Percentiles rank a stretch among this genome's conserved stretches.
These are phyloP conservation scores for Cytauxzoon felis DNA, from an alignment of 169 alveolate genomes.

Conservation along the genomic window DNA sequence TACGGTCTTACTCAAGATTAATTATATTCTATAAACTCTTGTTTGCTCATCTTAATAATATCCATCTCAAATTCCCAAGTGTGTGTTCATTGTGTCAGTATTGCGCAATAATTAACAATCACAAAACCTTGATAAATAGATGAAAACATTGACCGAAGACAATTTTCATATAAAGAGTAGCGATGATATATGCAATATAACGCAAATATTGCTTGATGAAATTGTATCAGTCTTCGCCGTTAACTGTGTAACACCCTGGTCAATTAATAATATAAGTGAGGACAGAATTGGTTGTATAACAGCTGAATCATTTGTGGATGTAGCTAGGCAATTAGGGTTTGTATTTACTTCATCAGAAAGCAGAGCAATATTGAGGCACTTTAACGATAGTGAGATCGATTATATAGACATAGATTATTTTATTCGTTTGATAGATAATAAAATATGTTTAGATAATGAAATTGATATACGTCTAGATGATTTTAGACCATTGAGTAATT, in stretches of 20 bases:
- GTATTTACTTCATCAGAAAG: slow-evolving; percentile 48
- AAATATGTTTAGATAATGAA: slow-evolving; percentile 33
- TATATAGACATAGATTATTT: slow-evolving; percentile 51
- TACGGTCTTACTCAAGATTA: no score
- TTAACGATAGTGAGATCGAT: slow-evolving; percentile 7
- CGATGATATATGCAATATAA: background rate
- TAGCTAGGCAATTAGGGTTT: slow-evolving; percentile 56
- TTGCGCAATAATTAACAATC: no score
- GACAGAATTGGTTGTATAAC: slow-evolving; percentile 24
- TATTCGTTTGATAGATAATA: slow-evolving; percentile 51
- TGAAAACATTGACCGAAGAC: no score
- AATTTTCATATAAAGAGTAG: background rate
- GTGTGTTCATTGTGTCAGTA: no score
- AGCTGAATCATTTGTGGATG: slow-evolving; percentile 33
- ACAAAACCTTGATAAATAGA: no score
- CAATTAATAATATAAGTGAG: background rate
- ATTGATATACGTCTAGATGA: slow-evolving; percentile 10
- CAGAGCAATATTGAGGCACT: slow-evolving; percentile 22
- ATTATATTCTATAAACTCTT: no score
- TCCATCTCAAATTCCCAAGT: no score
- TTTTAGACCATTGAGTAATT: slow-evolving; percentile 20
- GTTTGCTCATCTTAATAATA: no score
- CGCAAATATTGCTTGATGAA: slow-evolving; percentile 28
- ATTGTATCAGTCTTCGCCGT: slow-evolving; percentile 35
- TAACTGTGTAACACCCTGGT: slow-evolving; percentile 61